Percentiles rank a stretch among this genome's conserved stretches.
These are phyloP conservation scores for Cryphonectria parasitica DNA, from an alignment of 2,329 filamentous ascomycete genomes.

Conservation along the genomic window DNA sequence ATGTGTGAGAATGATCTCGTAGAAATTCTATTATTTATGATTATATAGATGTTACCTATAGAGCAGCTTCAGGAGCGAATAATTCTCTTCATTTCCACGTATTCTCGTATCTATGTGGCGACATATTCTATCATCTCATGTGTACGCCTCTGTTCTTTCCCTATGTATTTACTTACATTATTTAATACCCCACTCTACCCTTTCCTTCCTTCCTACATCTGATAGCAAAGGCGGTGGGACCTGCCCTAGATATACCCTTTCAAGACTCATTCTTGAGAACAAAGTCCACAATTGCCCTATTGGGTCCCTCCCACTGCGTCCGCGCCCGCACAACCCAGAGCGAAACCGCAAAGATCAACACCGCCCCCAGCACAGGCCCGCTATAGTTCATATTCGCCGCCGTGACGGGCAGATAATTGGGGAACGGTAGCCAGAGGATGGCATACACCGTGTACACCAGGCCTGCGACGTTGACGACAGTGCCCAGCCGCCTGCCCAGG, in stretches of 20 bases:
- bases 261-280: background rate
- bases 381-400: slow-evolving; percentile 32
- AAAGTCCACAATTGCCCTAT: slow-evolving; percentile 27
- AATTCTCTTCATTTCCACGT: too few species aligned
- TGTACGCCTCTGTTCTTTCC: too few species aligned
- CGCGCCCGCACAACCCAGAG: slow-evolving; percentile 26
- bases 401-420: slow-evolving; percentile 28
- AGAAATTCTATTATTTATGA: too few species aligned
- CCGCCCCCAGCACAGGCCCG: slow-evolving; percentile 18
- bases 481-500: slow-evolving; percentile 21
- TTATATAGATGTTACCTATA: too few species aligned
- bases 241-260: too few species aligned
- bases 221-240: too few species aligned
- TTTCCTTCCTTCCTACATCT: too few species aligned
- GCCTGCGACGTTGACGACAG: slow-evolving; percentile 27
- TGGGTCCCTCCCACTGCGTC: slow-evolving; percentile 27
- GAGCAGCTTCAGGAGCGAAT: too few species aligned
- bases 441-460: slow-evolving; percentile 29
- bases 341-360: slow-evolving; percentile 16
- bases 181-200: too few species aligned
- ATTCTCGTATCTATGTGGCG: too few species aligned
- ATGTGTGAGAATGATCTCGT: too few species aligned
- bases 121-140: too few species aligned
- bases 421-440: slow-evolving; percentile 29
- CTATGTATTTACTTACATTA: background rate